Conservation (phyloP, 257 asterid genomes). For the Henckelia pumila region DNA sequence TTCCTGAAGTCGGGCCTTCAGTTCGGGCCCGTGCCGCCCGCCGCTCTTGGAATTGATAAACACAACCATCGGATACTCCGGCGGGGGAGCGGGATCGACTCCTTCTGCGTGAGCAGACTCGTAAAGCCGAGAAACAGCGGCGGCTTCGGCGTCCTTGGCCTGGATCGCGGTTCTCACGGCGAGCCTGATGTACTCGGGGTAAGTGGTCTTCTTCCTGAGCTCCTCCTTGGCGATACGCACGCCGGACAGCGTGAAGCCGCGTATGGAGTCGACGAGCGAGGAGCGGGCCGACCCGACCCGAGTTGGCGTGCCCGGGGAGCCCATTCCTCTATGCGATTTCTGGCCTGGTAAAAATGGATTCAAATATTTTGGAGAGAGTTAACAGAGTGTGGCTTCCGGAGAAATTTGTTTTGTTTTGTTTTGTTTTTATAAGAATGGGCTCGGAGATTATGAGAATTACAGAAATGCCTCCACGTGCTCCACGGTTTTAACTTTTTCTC, state of each 20-base stretch:
- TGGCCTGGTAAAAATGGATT: too few relatives aligned
- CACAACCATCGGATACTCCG: constrained; percentile 78
- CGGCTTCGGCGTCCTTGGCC: constrained; percentile 46
- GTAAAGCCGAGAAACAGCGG: constrained; percentile 32
- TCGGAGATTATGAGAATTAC: not conserved
- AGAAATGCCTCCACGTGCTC: constrained; percentile 6
- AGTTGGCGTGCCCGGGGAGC: constrained; percentile 33
- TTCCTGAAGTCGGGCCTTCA: constrained; percentile 67
- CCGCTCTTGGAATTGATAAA: constrained; percentile 88
- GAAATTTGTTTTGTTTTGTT: not conserved
- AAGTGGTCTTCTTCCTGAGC: constrained; percentile 54
- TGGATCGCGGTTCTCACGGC: constrained; percentile 71
- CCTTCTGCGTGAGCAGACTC: constrained; percentile 43
- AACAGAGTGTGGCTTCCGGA: too few relatives aligned
- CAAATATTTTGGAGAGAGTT: too few relatives aligned
- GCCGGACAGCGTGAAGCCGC: constrained; percentile 71
- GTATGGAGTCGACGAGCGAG: constrained; percentile 62
- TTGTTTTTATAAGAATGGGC: not conserved
- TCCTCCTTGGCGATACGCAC: constrained; percentile 61
- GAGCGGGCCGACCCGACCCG: constrained; percentile 58
- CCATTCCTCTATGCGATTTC: constrained; percentile 27
- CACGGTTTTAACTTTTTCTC: not conserved
- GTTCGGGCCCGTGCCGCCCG: constrained; percentile 92
- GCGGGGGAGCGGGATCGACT: constrained; percentile 32
- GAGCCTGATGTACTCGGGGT: constrained; percentile 70